These are phyloP conservation scores for Euphorbia peplus DNA, from an alignment of 345 rosid species.

Conservation along the genomic window DNA sequence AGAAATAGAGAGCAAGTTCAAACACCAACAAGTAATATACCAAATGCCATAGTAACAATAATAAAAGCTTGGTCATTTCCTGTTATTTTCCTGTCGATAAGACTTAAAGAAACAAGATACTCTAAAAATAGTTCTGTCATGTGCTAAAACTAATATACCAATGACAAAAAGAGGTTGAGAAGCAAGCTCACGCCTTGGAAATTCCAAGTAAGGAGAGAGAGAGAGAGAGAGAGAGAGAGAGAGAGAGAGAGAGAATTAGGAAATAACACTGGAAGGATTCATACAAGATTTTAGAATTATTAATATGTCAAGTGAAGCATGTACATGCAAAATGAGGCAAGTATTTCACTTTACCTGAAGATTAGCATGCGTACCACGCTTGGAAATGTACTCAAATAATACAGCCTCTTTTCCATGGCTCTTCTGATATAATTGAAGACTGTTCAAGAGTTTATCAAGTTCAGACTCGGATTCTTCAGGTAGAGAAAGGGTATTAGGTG, in stretches of 20 bases:
- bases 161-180: neutral
- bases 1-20: neutral
- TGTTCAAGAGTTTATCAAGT: conserved; percentile 54
- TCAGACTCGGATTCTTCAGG: conserved; percentile 57
- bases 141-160: neutral
- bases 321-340: neutral
- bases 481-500: conserved; percentile 59
- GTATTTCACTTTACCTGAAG: conserved; percentile 56
- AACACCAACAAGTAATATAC: neutral
- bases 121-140: neutral
- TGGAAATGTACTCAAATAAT: conserved; percentile 84
- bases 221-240: neutral
- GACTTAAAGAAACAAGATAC: neutral
- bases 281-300: neutral
- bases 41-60: neutral
- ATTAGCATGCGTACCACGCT: conserved; percentile 77
- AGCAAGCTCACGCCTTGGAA: neutral
- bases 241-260: neutral
- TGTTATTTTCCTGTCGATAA: neutral
- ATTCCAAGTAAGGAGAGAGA: neutral
- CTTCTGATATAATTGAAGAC: conserved; percentile 57
- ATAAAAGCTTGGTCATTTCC: neutral
- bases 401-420: conserved; percentile 65
- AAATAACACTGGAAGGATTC: neutral
- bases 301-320: neutral